Evolutionary conservation across 306 rosid species (phyloP).

Genomic region (Trifolium fragiferum): DNA sequence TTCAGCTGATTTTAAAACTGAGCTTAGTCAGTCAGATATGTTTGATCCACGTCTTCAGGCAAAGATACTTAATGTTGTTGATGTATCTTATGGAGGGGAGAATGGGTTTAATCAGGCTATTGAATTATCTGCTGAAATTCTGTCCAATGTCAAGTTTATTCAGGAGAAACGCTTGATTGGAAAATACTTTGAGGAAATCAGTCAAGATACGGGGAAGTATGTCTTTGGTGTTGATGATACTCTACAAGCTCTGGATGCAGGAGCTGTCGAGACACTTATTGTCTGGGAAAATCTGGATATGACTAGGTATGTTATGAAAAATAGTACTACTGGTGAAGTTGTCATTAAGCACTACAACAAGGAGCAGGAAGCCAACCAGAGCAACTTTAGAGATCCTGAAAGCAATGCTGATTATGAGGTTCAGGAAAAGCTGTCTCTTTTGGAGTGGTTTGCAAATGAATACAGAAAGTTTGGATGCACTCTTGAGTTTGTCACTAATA

Average conservation of each 20-base stretch:
- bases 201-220: slow-evolving; percentile 95
- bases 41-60: slow-evolving; percentile 92
- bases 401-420: slow-evolving; percentile 67
- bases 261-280: slow-evolving; percentile 88
- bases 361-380: slow-evolving; percentile 73
- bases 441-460: slow-evolving; percentile 96
- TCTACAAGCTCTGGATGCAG: slow-evolving; percentile 82
- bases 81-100: slow-evolving; percentile 91
- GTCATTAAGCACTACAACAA: slow-evolving; percentile 73
- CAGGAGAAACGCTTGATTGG: slow-evolving; percentile 91
- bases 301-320: slow-evolving; percentile 68
- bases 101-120: slow-evolving; percentile 92
- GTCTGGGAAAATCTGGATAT: slow-evolving; percentile 94
- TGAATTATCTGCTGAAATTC: slow-evolving; percentile 79
- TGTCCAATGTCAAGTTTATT: slow-evolving; percentile 84
- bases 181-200: slow-evolving; percentile 90
- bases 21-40: slow-evolving; percentile 96
- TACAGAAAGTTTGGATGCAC: slow-evolving; percentile 81
- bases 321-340: slow-evolving; percentile 59
- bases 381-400: slow-evolving; percentile 69
- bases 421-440: slow-evolving; percentile 75
- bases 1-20: slow-evolving; percentile 91
- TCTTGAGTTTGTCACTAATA: slow-evolving; percentile 87
- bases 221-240: slow-evolving; percentile 95
- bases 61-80: slow-evolving; percentile 82